These are phyloP conservation scores for Penicillium ochrochloron DNA, from an alignment of 495 filamentous ascomycete genomes.

Conservation along the genomic window DNA sequence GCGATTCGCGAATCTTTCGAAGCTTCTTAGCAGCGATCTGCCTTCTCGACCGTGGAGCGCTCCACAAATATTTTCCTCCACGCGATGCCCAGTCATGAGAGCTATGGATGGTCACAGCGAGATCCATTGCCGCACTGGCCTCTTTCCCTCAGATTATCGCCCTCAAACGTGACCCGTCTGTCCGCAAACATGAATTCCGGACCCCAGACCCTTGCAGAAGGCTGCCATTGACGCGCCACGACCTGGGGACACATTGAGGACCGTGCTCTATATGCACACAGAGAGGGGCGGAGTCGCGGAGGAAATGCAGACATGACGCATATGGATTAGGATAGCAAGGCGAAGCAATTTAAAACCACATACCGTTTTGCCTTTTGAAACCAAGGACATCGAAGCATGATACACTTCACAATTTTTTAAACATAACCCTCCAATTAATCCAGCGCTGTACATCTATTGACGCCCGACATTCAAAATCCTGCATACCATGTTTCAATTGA, in stretches of 20 bases:
- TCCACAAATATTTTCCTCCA: background rate
- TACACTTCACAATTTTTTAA: background rate
- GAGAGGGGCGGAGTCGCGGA: background rate
- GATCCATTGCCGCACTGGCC: background rate
- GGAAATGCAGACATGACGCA: background rate
- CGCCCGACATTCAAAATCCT: background rate
- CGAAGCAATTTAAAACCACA: background rate
- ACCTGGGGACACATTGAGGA: background rate
- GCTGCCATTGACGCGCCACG: conserved; percentile 1
- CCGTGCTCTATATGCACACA: background rate
- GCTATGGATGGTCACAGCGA: background rate
- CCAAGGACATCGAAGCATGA: background rate
- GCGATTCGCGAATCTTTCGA: background rate
- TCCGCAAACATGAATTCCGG: background rate
- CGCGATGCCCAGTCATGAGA: background rate
- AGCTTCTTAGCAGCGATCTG: background rate
- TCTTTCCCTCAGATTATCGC: background rate
- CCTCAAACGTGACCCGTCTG: background rate
- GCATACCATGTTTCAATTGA: background rate
- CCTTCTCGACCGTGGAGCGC: background rate
- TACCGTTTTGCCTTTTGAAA: background rate
- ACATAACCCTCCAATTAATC: background rate
- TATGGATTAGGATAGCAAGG: background rate
- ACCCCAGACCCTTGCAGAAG: background rate
- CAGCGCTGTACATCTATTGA: background rate